Evolutionary conservation across 176 grass and related monocot species (phyloP).

Genomic region (Aegilops speltoides): DNA sequence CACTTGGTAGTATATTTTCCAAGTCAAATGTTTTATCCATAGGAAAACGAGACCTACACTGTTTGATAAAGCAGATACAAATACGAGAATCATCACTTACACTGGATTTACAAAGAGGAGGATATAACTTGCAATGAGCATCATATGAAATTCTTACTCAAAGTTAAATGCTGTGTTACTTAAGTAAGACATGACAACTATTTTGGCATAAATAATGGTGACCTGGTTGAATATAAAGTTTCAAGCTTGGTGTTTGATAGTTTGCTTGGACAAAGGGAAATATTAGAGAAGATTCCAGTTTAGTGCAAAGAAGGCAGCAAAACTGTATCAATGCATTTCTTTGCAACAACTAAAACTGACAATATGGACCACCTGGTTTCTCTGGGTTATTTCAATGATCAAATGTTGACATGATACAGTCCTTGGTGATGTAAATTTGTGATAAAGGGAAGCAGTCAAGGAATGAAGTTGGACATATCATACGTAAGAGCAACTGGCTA

Average conservation of each 20-base stretch:
- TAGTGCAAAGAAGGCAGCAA: background rate
- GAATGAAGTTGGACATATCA: background rate
- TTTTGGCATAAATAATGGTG: background rate
- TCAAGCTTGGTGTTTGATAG: background rate
- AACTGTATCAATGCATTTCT: background rate
- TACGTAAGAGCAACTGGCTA: background rate
- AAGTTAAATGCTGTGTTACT: slow-evolving; percentile 3
- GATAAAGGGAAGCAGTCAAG: background rate
- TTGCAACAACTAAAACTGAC: background rate
- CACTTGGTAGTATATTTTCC: background rate
- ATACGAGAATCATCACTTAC: background rate
- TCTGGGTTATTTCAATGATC: background rate
- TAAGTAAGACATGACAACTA: background rate
- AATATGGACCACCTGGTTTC: background rate
- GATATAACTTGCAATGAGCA: background rate
- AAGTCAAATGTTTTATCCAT: background rate
- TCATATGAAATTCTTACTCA: background rate
- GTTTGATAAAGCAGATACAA: slow-evolving; percentile 16
- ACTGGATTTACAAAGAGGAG: background rate
- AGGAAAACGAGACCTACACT: background rate
- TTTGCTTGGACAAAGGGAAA: background rate
- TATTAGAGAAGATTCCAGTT: slow-evolving; percentile 5
- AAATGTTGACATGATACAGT: background rate
- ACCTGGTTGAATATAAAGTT: background rate
- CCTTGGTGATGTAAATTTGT: background rate